Evolutionary conservation across 768 basidiomycete genomes (phyloP).

Genomic region (Hortiboletus campestris): DNA sequence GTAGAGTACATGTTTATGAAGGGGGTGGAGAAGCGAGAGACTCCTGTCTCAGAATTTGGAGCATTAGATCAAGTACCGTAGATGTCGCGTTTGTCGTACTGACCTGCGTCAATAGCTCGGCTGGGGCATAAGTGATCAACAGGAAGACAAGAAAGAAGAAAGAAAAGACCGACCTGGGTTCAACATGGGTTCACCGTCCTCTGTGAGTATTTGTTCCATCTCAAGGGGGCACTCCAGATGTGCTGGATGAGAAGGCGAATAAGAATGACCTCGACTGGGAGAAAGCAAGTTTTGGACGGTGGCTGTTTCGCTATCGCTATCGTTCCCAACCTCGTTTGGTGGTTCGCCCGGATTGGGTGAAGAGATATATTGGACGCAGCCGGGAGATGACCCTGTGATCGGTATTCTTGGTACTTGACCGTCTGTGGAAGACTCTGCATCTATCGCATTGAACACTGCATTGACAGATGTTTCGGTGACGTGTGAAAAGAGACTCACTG

Average conservation of each 20-base stretch:
- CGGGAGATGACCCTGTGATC: slow-evolving; percentile 8
- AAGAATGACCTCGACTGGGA: slow-evolving; percentile 24
- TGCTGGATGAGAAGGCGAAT: slow-evolving; percentile 22
- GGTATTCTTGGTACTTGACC: slow-evolving; percentile 5
- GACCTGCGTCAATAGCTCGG: slow-evolving; percentile 65
- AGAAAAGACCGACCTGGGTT: slow-evolving; percentile 53
- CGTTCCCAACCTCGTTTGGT: slow-evolving; percentile 6
- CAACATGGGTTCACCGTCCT: slow-evolving; percentile 66
- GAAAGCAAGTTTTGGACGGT: slow-evolving; percentile 20
- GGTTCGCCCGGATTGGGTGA: slow-evolving; percentile 10
- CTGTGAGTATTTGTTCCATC: slow-evolving; percentile 57
- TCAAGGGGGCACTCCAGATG: slow-evolving; percentile 38
- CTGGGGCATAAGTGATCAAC: slow-evolving; percentile 22
- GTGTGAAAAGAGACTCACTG: slow-evolving; percentile 19
- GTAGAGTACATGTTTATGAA: slow-evolving; percentile 37
- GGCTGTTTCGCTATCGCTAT: slow-evolving; percentile 14
- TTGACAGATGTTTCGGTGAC: slow-evolving; percentile 32
- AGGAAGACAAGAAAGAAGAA: neutral
- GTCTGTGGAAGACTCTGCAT: slow-evolving; percentile 24
- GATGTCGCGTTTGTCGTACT: slow-evolving; percentile 17
- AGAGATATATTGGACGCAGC: neutral
- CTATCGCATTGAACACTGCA: slow-evolving; percentile 36
- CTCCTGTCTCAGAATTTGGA: slow-evolving; percentile 41
- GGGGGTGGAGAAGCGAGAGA: slow-evolving; percentile 72
- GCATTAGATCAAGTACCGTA: slow-evolving; percentile 29